These are phyloP conservation scores for Paramyrothecium roridum DNA, from an alignment of 2,329 filamentous ascomycete genomes.

Conservation along the genomic window DNA sequence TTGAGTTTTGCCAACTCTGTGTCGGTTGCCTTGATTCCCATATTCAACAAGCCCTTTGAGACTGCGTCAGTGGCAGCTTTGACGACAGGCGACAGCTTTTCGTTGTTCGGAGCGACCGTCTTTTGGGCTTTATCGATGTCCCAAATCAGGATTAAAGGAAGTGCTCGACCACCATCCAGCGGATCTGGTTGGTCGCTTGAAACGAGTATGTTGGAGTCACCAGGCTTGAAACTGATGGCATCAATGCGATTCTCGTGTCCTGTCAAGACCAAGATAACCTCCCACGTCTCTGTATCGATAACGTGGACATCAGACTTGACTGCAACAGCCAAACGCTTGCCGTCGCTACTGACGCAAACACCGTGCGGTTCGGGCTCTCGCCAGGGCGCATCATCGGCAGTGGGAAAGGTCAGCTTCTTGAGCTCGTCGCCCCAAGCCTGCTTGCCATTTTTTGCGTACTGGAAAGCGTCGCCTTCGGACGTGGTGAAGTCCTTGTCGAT, in stretches of 20 bases:
- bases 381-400: too few species aligned
- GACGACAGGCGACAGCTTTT: not conserved
- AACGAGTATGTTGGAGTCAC: constrained; percentile 2
- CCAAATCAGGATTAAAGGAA: not conserved
- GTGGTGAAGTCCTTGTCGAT: constrained; percentile 4
- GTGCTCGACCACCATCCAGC: too few species aligned
- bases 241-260: not conserved
- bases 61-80: not conserved
- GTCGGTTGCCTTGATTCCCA: not conserved
- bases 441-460: constrained; percentile 3
- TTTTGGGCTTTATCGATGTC: not conserved
- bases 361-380: not conserved
- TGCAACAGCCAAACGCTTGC: not conserved
- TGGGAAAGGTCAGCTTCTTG: not conserved
- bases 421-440: constrained; percentile 5
- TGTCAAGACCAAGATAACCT: not conserved
- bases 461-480: constrained; percentile 1
- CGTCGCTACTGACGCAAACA: constrained; percentile 4
- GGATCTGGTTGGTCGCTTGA: not conserved
- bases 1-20: not conserved
- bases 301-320: constrained; percentile 2
- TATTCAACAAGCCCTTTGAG: not conserved
- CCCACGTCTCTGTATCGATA: not conserved
- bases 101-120: not conserved
- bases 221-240: constrained; percentile 2